phyloP scores from a whole-genome alignment of 2,329 filamentous ascomycete genomes.

The Sordariomycetes sp. region DNA sequence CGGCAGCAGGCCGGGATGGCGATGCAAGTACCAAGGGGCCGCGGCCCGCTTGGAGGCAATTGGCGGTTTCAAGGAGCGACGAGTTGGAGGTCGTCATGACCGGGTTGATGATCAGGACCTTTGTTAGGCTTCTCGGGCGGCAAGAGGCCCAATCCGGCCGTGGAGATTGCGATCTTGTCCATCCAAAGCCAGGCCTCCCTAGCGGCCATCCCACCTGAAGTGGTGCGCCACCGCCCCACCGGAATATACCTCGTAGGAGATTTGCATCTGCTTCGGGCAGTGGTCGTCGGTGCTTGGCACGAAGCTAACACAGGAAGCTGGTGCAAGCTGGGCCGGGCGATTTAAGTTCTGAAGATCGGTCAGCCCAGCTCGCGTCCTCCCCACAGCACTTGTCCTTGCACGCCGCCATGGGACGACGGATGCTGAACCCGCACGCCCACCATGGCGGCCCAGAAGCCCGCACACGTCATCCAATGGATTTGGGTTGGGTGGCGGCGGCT shows the following conservation, averaged over 20 bases:
- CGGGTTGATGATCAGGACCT: not conserved
- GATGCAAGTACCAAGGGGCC: too few species aligned
- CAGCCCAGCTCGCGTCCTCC: not conserved
- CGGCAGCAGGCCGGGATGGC: too few species aligned
- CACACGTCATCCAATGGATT: not conserved
- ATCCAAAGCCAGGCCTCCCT: not conserved
- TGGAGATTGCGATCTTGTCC: not conserved
- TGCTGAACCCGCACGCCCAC: too few species aligned
- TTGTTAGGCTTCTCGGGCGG: too few species aligned
- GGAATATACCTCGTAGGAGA: not conserved
- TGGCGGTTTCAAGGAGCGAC: too few species aligned
- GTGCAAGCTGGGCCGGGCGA: not conserved
- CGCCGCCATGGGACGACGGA: too few species aligned
- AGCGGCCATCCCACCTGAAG: not conserved
- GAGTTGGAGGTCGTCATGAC: too few species aligned
- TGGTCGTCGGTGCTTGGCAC: not conserved
- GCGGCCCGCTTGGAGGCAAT: too few species aligned
- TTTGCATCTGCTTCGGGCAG: too few species aligned
- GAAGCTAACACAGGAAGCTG: not conserved
- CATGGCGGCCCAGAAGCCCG: not conserved
- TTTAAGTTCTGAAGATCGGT: not conserved
- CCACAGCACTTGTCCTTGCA: too few species aligned
- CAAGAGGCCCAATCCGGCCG: too few species aligned
- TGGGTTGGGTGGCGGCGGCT: not conserved
- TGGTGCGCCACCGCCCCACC: not conserved